These are phyloP conservation scores for Candida gorgasii DNA, from an alignment of 805 yeast genomes.

Conservation along the genomic window DNA sequence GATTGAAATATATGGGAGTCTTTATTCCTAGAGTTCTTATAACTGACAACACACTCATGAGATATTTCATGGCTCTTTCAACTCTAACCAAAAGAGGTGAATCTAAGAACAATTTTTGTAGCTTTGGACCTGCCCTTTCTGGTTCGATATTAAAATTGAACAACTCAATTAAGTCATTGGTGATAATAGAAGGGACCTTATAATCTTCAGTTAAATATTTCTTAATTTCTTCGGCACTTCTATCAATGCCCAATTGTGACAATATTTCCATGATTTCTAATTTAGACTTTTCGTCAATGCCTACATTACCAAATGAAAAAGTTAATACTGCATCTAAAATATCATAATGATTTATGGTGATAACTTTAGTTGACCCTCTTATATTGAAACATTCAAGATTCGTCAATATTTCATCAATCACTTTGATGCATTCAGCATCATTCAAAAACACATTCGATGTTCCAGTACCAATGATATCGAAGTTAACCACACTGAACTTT, in stretches of 20 bases:
- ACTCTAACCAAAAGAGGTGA: slow-evolving; percentile 62
- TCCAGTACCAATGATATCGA: slow-evolving; percentile 71
- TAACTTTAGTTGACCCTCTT: slow-evolving; percentile 48
- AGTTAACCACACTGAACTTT: slow-evolving; percentile 78
- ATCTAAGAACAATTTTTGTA: slow-evolving; percentile 72
- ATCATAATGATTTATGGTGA: slow-evolving; percentile 79
- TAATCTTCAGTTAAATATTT: slow-evolving; percentile 49
- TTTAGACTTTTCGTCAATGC: slow-evolving; percentile 61
- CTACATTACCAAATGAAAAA: slow-evolving; percentile 79
- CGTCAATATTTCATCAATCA: slow-evolving; percentile 70
- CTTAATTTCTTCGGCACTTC: slow-evolving; percentile 59
- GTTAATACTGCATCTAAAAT: slow-evolving; percentile 63
- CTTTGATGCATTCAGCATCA: slow-evolving; percentile 88
- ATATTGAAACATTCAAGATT: slow-evolving; percentile 65
- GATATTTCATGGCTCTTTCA: slow-evolving; percentile 61
- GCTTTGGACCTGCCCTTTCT: slow-evolving; percentile 58
- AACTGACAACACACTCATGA: slow-evolving; percentile 57
- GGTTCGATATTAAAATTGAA: slow-evolving; percentile 79
- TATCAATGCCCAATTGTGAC: slow-evolving; percentile 76
- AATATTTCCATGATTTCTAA: slow-evolving; percentile 66
- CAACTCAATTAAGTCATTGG: slow-evolving; percentile 70
- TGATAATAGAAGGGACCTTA: slow-evolving; percentile 75
- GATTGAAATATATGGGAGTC: slow-evolving; percentile 63
- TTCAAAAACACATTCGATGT: slow-evolving; percentile 46
- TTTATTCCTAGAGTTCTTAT: slow-evolving; percentile 60